Percentiles rank a stretch among this genome's conserved stretches.
These are phyloP conservation scores for Hanseniaspora singularis DNA, from an alignment of 805 yeast genomes.

Conservation along the genomic window DNA sequence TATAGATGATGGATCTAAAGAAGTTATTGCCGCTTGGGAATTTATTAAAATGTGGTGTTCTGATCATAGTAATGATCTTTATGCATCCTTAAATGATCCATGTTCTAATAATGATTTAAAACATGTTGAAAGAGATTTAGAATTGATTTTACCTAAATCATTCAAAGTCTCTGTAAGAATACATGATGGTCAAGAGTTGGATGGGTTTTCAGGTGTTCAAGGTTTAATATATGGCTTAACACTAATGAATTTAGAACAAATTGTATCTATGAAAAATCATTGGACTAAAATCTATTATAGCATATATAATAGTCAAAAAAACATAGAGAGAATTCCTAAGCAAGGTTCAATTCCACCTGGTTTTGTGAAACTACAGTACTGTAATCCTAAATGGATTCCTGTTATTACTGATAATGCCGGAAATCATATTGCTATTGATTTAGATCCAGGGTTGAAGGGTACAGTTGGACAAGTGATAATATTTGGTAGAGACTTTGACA, in stretches of 20 bases:
- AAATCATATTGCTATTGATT: conserved; percentile 81
- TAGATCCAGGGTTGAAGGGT: conserved; percentile 70
- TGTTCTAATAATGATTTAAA: conserved; percentile 70
- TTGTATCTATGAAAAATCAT: conserved; percentile 65
- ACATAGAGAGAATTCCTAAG: conserved; percentile 34
- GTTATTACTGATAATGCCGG: conserved; percentile 79
- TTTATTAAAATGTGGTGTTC: conserved; percentile 78
- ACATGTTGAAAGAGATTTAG: conserved; percentile 75
- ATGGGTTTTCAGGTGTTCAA: conserved; percentile 51
- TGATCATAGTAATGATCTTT: conserved; percentile 67
- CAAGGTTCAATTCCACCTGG: conserved; percentile 70
- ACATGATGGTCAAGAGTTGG: conserved; percentile 85
- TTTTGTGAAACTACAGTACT: conserved; percentile 59
- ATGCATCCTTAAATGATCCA: conserved; percentile 62
- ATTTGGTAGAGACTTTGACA: conserved; percentile 89
- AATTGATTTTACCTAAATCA: conserved; percentile 61
- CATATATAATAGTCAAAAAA: conserved; percentile 26
- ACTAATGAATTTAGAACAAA: conserved; percentile 66
- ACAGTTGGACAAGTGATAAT: conserved; percentile 82
- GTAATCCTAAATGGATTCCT: conserved; percentile 90
- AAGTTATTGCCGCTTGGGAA: conserved; percentile 71
- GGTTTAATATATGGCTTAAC: conserved; percentile 75
- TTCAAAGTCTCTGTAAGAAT: conserved; percentile 66
- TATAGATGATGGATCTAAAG: conserved; percentile 52
- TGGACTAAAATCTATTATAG: conserved; percentile 68